phyloP scores from a whole-genome alignment of 2,329 filamentous ascomycete genomes.

The Alternaria panax region DNA sequence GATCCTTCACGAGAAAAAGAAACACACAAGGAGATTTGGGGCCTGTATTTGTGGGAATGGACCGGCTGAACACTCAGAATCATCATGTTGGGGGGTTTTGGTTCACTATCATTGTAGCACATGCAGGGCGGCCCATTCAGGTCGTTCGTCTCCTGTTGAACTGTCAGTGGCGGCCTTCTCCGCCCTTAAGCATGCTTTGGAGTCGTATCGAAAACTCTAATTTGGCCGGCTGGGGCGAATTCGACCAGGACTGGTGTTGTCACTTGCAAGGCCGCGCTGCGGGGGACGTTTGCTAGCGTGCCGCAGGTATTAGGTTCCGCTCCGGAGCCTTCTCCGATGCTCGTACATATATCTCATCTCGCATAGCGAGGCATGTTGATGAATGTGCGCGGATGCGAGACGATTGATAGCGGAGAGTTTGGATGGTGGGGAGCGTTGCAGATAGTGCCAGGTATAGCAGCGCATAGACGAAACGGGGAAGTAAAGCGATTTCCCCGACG shows the following conservation, averaged over 20 bases:
- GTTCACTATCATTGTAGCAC: background rate
- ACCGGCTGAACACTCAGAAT: background rate
- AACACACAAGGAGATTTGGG: background rate
- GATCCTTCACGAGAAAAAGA: slow-evolving; percentile 3
- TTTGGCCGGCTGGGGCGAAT: background rate
- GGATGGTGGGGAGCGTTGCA: slow-evolving; percentile 11
- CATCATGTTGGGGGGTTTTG: background rate
- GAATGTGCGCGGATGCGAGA: slow-evolving; percentile 6
- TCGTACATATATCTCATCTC: background rate
- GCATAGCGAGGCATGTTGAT: background rate
- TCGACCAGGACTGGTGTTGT: background rate
- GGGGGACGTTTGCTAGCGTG: slow-evolving; percentile 1
- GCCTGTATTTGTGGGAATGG: background rate
- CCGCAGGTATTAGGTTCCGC: background rate
- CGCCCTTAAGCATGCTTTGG: background rate
- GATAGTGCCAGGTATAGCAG: slow-evolving; percentile 8
- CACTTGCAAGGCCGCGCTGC: background rate
- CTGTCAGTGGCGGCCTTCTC: background rate
- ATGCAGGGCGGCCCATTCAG: background rate
- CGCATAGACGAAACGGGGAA: slow-evolving; percentile 16
- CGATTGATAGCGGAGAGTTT: background rate
- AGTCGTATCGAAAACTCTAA: background rate
- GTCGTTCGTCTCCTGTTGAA: background rate
- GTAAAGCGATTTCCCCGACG: slow-evolving; percentile 16
- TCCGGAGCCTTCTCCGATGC: background rate